phyloP scores from a whole-genome alignment of 202 grass and related monocot genomes.

The Panicum hallii region DNA sequence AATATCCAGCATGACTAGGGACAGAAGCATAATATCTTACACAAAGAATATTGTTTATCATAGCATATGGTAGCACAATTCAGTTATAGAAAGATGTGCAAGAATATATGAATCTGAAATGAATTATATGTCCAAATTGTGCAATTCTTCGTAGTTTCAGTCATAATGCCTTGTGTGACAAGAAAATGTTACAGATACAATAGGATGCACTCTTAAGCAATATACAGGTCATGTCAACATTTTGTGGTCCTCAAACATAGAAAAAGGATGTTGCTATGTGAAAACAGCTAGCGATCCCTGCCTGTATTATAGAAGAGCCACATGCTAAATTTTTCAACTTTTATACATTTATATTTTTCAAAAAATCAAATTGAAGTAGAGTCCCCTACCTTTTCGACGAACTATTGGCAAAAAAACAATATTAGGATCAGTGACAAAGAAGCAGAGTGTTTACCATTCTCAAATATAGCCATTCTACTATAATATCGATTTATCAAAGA shows the following conservation, averaged over 20 bases:
- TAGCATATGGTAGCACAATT: background rate
- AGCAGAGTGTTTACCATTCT: no score
- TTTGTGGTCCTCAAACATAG: background rate
- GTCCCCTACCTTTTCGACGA: background rate
- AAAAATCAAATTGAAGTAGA: background rate
- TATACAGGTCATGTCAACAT: background rate
- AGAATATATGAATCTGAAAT: background rate
- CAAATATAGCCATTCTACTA: background rate
- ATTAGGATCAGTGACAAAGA: background rate
- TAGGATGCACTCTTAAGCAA: background rate
- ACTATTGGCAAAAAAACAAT: background rate
- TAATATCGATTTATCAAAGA: background rate
- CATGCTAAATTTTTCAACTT: background rate
- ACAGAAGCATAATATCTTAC: conserved; percentile 4
- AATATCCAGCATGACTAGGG: background rate
- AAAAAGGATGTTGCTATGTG: background rate
- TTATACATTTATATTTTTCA: background rate
- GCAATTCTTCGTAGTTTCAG: background rate
- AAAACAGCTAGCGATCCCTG: background rate
- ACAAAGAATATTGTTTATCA: background rate
- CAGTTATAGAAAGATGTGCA: background rate
- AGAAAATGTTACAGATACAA: background rate
- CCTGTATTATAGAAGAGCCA: background rate
- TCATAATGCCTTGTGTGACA: background rate
- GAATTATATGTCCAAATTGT: background rate